Base-by-base conservation (phyloP, 2,329 filamentous ascomycete species). In the Lachnellula occidentalis region DNA sequence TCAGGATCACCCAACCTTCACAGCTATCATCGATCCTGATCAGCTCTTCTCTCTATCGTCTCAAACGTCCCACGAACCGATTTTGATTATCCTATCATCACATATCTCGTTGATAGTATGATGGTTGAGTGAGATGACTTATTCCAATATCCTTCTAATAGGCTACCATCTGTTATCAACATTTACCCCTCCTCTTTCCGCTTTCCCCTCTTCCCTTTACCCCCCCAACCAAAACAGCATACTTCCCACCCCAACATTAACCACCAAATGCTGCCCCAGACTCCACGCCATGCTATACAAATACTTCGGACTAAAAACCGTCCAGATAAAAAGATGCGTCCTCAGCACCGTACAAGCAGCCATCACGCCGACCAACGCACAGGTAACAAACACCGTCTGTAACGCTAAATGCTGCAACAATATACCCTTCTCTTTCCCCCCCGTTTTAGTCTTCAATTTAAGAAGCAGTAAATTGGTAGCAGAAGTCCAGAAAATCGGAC, bases 321-420 rank as follows among this genome's bases (percentile, higher is more conserved):
- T 97, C 94, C 94, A 99, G 58, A 99, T 92, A 69, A 99, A 99
- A 55, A 99, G 71, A 76, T 99, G 94, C 31, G 89, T 90, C 61
- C 92, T 78, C 67, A 99, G 71, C 7, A 81, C 77, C 47, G 88
- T 91, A 70, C 94, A 99, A 15, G 92, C 91, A 14, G 80, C 82
- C 92, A 97, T 97, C 22, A 96, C 86, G 46, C 83, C 86, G 2
- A 83, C 72, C 51, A 89, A 72, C 59, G 83, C 83, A 1, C 76
- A 74, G 1, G 87, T 78, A 11, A 81, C 74, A 69, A 94, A 95
- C 11, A 86, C 70, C 1, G 91, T 95, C 64, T 88, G 70, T 41
- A 88, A 64, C 0, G 79, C 74, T 0, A 87, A 67, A 67, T 94
- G 85, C 34, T 69, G 71, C n/a, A 56, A 48, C 34, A 65, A 41